Percentiles rank a stretch among this genome's conserved stretches.
phyloP scores from a whole-genome alignment of 306 rosid genomes.

The Prunus mongolica region DNA sequence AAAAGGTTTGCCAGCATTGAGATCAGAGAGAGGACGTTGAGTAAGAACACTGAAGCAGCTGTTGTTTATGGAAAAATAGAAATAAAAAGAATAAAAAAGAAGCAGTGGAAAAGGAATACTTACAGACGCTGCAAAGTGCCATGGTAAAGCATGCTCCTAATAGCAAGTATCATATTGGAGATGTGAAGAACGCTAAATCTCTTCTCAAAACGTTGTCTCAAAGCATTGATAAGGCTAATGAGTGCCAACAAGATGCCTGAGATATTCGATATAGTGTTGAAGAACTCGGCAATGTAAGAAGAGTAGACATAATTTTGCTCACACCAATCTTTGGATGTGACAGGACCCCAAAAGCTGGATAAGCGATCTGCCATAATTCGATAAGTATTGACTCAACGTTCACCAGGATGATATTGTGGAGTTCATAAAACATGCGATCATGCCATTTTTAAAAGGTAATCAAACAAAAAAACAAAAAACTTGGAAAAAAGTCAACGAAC shows the following conservation, averaged over 20 bases:
- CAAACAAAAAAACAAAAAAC: no score
- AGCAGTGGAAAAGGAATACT: constrained; percentile 75
- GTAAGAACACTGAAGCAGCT: background rate
- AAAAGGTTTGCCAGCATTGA: constrained; percentile 33
- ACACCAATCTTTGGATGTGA: constrained; percentile 82
- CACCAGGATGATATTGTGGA: constrained; percentile 23
- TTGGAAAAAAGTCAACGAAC: background rate
- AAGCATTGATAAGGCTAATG: constrained; percentile 77
- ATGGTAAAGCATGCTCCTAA: constrained; percentile 90
- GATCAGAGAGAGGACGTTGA: background rate
- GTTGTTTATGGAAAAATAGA: background rate
- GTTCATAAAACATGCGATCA: constrained; percentile 38
- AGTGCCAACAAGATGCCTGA: constrained; percentile 84
- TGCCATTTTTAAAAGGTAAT: background rate
- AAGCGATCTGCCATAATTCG: constrained; percentile 57
- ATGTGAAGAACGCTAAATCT: constrained; percentile 88
- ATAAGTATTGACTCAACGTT: constrained; percentile 3
- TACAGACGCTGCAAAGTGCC: constrained; percentile 79
- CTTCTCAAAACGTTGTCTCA: constrained; percentile 87
- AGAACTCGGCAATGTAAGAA: constrained; percentile 86
- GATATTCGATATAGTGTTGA: constrained; percentile 75
- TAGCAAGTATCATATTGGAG: constrained; percentile 80
- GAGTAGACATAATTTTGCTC: constrained; percentile 75
- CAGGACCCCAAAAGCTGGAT: constrained; percentile 92
- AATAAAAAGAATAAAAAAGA: constrained; percentile 5